A percentile compares a stretch with the other conserved stretches of the same genome.
Evolutionary conservation across 768 basidiomycete species (phyloP).

Genomic region (Trametopsis cervina): DNA sequence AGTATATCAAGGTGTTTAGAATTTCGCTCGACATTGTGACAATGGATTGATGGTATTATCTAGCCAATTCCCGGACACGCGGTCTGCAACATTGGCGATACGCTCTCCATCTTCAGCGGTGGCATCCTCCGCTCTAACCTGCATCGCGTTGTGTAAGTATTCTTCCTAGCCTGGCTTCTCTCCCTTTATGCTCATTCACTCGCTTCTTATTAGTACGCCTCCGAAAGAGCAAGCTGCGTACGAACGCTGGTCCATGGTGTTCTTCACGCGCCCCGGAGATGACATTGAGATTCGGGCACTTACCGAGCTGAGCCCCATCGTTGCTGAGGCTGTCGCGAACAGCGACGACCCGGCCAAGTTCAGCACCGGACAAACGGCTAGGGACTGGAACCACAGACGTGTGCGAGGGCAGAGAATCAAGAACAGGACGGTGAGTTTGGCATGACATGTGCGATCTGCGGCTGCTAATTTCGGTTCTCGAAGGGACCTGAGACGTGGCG

Average conservation of each 20-base stretch:
- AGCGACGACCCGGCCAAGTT: slow-evolving; percentile 29
- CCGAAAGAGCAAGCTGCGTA: slow-evolving; percentile 47
- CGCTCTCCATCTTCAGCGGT: slow-evolving; percentile 53
- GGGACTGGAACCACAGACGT: slow-evolving; percentile 35
- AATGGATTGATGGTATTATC: too few species aligned
- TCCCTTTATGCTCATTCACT: background rate
- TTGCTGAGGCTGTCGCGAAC: slow-evolving; percentile 35
- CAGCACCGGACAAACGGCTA: slow-evolving; percentile 28
- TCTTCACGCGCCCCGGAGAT: slow-evolving; percentile 59
- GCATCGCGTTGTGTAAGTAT: slow-evolving; percentile 49
- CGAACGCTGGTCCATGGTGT: slow-evolving; percentile 66
- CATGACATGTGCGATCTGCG: too few species aligned
- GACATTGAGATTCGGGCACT: slow-evolving; percentile 44
- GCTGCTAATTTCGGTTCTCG: too few species aligned
- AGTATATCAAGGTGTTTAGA: slow-evolving; percentile 59
- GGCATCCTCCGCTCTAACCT: slow-evolving; percentile 63
- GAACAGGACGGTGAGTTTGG: slow-evolving; percentile 34
- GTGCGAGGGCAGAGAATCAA: slow-evolving; percentile 31
- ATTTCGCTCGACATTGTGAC: too few species aligned
- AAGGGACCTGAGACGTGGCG: background rate
- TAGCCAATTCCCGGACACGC: slow-evolving; percentile 28
- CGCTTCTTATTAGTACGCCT: slow-evolving; percentile 30
- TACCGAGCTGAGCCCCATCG: slow-evolving; percentile 39
- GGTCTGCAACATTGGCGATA: slow-evolving; percentile 41
- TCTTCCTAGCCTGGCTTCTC: too few species aligned